Evolutionary conservation across 805 yeast species (phyloP).

Genomic region (Diddensiella caesifluorescens): DNA sequence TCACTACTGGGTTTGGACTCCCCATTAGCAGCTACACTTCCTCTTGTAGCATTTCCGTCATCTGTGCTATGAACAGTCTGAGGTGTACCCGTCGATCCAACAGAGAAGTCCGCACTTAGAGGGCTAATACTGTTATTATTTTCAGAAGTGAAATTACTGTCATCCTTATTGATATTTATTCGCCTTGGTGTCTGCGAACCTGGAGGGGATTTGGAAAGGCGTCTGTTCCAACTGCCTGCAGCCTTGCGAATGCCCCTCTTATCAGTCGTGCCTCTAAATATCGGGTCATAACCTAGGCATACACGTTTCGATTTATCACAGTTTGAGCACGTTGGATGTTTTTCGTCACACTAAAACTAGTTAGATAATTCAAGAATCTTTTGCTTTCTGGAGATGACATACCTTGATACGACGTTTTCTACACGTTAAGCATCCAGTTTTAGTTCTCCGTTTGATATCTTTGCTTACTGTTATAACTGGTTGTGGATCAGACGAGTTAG

Average conservation of each 20-base stretch:
- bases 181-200: neutral
- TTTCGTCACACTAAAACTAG: constrained; percentile 53
- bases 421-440: constrained; percentile 77
- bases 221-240: constrained; percentile 1
- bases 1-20: neutral
- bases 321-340: constrained; percentile 58
- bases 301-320: constrained; percentile 73
- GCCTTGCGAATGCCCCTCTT: constrained; percentile 14
- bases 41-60: neutral
- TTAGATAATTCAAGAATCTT: constrained; percentile 39
- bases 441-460: constrained; percentile 41
- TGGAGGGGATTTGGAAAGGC: constrained; percentile 1
- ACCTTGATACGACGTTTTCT: constrained; percentile 59
- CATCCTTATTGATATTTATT: neutral
- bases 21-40: no score
- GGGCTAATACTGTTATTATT: constrained; percentile 1
- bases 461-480: constrained; percentile 16
- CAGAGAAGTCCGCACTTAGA: neutral
- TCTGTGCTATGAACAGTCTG: constrained; percentile 1
- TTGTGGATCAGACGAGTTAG: constrained; percentile 5
- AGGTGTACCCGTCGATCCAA: neutral
- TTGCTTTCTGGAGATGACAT: constrained; percentile 36
- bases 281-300: constrained; percentile 66
- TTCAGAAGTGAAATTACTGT: neutral
- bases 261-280: constrained; percentile 23